Percentiles rank a stretch among this genome's conserved stretches.
These are phyloP conservation scores for Solioccasus polychromus DNA, from an alignment of 768 basidiomycete genomes.

Conservation along the genomic window DNA sequence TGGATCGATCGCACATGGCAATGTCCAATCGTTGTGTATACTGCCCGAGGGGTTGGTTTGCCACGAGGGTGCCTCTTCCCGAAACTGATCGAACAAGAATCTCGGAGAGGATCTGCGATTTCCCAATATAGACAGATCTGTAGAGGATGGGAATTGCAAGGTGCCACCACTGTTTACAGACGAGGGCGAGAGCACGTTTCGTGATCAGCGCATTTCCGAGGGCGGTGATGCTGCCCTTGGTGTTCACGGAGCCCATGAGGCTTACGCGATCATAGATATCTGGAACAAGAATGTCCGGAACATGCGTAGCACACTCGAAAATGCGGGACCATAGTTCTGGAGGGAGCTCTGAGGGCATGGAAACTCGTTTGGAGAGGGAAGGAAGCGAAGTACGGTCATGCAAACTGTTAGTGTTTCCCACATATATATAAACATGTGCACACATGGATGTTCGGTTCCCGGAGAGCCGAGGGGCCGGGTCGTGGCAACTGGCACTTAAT, in stretches of 20 bases:
- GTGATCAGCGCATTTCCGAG: slow-evolving; percentile 23
- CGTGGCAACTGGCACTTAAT: too few relatives aligned
- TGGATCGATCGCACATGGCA: slow-evolving; percentile 16
- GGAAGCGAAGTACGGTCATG: too few relatives aligned
- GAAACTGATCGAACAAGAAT: too few relatives aligned
- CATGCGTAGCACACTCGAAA: slow-evolving; percentile 21
- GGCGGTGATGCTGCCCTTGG: background rate
- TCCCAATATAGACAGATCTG: slow-evolving; percentile 20
- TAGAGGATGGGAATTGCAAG: slow-evolving; percentile 25
- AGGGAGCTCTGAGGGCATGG: too few relatives aligned
- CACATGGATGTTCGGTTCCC: too few relatives aligned
- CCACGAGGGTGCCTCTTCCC: too few relatives aligned
- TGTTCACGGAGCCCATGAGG: slow-evolving; percentile 7
- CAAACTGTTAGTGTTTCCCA: too few relatives aligned
- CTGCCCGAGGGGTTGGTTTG: too few relatives aligned
- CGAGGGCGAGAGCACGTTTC: slow-evolving; percentile 25
- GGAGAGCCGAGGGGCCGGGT: too few relatives aligned
- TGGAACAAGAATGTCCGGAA: slow-evolving; percentile 19
- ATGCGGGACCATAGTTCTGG: slow-evolving; percentile 25
- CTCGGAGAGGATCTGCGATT: too few relatives aligned
- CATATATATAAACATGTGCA: too few relatives aligned
- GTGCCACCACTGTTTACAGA: slow-evolving; percentile 30
- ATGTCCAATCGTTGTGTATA: slow-evolving; percentile 30
- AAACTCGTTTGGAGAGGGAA: too few relatives aligned
- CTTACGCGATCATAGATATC: slow-evolving; percentile 21